These are phyloP conservation scores for Pseudophaeomoniella oleicola DNA, from an alignment of 2,329 filamentous ascomycete species.

Conservation along the genomic window DNA sequence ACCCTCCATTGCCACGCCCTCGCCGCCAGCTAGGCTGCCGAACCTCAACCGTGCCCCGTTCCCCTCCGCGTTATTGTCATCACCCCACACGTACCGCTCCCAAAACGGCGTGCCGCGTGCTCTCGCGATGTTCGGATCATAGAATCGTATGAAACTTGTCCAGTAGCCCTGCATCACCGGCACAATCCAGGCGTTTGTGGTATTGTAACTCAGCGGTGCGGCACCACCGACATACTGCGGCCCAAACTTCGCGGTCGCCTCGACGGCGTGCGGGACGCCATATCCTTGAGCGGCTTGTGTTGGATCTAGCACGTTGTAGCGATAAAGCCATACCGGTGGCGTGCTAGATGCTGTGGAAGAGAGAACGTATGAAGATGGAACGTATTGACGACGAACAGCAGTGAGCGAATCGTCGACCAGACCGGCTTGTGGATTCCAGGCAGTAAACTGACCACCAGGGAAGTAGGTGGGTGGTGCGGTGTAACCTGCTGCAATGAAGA, in stretches of 20 bases:
- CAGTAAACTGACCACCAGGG: too few species aligned
- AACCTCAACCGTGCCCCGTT: slow-evolving; percentile 22
- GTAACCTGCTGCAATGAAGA: slow-evolving; percentile 41
- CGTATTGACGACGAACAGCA: slow-evolving; percentile 21
- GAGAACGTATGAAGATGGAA: too few species aligned
- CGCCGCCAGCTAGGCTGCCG: slow-evolving; percentile 26
- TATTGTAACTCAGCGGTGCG: slow-evolving; percentile 41
- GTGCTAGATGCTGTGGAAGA: slow-evolving; percentile 52
- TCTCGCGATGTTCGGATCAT: slow-evolving; percentile 52
- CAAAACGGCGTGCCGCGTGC: slow-evolving; percentile 34
- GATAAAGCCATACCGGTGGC: too few species aligned
- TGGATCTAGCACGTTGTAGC: slow-evolving; percentile 52
- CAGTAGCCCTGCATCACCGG: slow-evolving; percentile 55
- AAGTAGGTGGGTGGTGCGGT: too few species aligned
- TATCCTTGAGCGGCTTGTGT: slow-evolving; percentile 35
- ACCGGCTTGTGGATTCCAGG: too few species aligned
- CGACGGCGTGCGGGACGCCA: slow-evolving; percentile 54
- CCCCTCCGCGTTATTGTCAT: slow-evolving; percentile 15
- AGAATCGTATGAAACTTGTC: slow-evolving; percentile 54
- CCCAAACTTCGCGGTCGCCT: slow-evolving; percentile 54
- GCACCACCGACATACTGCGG: slow-evolving; percentile 35
- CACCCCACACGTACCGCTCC: too few species aligned
- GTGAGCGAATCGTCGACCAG: too few species aligned
- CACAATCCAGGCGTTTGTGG: slow-evolving; percentile 43
- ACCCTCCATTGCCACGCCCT: slow-evolving; percentile 29